These are phyloP conservation scores for Knoxdaviesia proteae DNA, from an alignment of 2,329 filamentous ascomycete genomes.

Conservation along the genomic window DNA sequence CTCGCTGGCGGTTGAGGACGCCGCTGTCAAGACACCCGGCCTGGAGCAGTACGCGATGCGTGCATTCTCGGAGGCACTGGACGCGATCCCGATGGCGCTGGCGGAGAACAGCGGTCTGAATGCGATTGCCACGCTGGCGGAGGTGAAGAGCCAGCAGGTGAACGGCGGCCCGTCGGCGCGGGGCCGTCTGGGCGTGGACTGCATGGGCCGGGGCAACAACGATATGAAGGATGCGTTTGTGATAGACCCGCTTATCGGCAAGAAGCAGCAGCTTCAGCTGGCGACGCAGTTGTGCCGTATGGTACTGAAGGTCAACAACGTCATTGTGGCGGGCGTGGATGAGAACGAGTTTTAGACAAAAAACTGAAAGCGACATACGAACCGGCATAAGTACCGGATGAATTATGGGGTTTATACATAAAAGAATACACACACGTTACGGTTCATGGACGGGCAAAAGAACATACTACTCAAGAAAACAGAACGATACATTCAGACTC, in stretches of 20 bases:
- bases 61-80: constrained; percentile 86
- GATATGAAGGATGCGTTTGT: constrained; percentile 97
- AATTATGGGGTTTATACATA: background rate
- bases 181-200: constrained; percentile 75
- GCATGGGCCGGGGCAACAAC: constrained; percentile 88
- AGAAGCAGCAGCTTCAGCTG: constrained; percentile 88
- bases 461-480: no score
- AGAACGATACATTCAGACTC: no score
- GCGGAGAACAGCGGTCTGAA: constrained; percentile 94
- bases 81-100: constrained; percentile 82
- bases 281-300: constrained; percentile 95
- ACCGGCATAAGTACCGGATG: background rate
- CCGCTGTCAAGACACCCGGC: constrained; percentile 84
- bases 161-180: constrained; percentile 36
- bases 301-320: constrained; percentile 95
- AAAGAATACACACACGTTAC: no score
- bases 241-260: constrained; percentile 94
- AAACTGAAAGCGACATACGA: constrained; percentile 9
- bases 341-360: constrained; percentile 60
- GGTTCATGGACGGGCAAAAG: no score
- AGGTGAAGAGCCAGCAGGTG: constrained; percentile 90
- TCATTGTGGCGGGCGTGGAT: constrained; percentile 74
- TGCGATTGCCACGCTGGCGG: constrained; percentile 84
- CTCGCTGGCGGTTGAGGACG: constrained; percentile 87
- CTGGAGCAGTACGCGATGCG: constrained; percentile 98